Evolutionary conservation across 768 basidiomycete genomes (phyloP), one percentile per base, ranked within the genome.

Genomic region (Guyanaporus albipodus): DNA sequence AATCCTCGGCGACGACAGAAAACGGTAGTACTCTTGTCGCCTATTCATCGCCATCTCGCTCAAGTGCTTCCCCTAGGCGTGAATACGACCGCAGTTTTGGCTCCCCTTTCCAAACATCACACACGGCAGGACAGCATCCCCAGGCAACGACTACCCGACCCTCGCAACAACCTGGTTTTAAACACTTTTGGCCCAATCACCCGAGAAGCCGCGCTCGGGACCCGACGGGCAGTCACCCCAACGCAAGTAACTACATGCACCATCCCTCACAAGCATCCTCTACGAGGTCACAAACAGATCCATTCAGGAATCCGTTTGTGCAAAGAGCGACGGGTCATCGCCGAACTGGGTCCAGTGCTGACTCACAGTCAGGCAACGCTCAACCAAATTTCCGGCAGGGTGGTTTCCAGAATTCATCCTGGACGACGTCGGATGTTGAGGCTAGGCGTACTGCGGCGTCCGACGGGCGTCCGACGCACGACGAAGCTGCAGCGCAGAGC

Each of bases 1-100:
- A 1, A 50, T 75, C 17, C 61, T 77, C 8, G 69, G 72, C 7
- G 69, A 77, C 38, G 73, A 75, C 43, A 61, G 75, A 37, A 69
- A 70, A 56, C 67, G 74, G 76, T 73, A 40, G 31, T n/a, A 15
- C 11, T 32, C 31, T 7, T 17, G 31, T 32, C 12, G 15, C 12
- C 10, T n/a, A n/a, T 32, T n/a, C 10, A 32, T 32, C n/a, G 31
- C 31, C 31, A 6, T 17, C 15, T n/a, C 31, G n/a, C 15, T 32
- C 15, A 3, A 12, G 12, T n/a, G 14, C 14, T 3, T 1, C 28
- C 11, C 28, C n/a, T 34, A 67, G 65, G 40, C 65, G 67, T 14
- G 65, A 60, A 54, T 68, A 68, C 46, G 65, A 67, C 19, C 62
- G 64, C 24, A 47, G 45, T 14, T 19, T 58, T 12, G 42, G 43